Evolutionary conservation across 2,329 filamentous ascomycete species (phyloP), one percentile per base, ranked within the genome.

Genomic region (Fonsecaea pugnacius): DNA sequence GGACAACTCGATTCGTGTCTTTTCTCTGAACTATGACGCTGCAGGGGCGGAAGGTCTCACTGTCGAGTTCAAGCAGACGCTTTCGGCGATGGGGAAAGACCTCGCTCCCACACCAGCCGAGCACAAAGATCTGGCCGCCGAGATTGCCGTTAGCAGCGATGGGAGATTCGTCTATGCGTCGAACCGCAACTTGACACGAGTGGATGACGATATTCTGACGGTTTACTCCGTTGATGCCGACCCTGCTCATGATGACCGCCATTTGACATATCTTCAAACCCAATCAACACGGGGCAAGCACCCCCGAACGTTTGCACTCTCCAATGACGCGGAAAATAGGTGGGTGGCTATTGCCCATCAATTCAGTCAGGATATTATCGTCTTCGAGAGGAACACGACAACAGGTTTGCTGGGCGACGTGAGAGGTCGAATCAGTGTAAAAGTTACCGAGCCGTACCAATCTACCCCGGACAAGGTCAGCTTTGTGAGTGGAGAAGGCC

Each of bases 111-210:
- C 32, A 2, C 52, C 58, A n/a, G 52, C 36, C 18, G 43, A 58
- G 21, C 58, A 61, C 30, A 52, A 58, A 21, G 52, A 61, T 30
- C 53, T 66, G 18, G 63, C 58, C 12, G 46, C 59, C 14, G 63
- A 66, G 56, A 48, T 66, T 21, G 59, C 51, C 21, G 55, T 62
- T 32, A 66, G 30, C 50, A 51, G 52, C 1, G 63, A 66, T n/a
- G 63, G 63, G 8, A 66, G 54, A 38, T 63, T 66, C 24, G 53
- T 63, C 52, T 66, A 66, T 53, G 63, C 58, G 24, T 62, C 59
- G 2, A 66, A 63, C 32, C 54, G 64, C n/a, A 56, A 63, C 40
- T 27, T 58, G 30, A 60, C 54, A 6, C 27, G 53, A 9, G 16
- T 12, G 21, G 58, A 62, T 5, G 43, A 38, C 21, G 64, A 66